Percentiles rank a stretch among this genome's conserved stretches.
phyloP scores from a whole-genome alignment of 306 rosid genomes.

The Myrica gale region DNA sequence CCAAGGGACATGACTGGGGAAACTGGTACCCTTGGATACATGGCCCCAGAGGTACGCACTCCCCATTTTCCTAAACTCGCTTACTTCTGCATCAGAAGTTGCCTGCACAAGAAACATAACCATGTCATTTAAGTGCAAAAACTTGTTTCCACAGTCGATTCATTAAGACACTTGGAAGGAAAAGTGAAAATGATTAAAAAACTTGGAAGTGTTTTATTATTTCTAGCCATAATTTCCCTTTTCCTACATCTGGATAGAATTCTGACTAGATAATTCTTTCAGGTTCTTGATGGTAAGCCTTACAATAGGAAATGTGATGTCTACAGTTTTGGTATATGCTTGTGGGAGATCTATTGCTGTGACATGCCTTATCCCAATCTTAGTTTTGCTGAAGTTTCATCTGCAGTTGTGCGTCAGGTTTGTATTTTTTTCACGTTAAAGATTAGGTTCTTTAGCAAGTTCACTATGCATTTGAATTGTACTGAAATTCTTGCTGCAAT shows the following conservation, averaged over 20 bases:
- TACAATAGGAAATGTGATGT: slow-evolving; percentile 89
- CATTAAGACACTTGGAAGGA: neutral
- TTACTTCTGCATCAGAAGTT: neutral
- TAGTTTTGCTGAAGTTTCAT: slow-evolving; percentile 68
- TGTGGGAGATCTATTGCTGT: slow-evolving; percentile 92
- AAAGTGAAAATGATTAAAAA: neutral
- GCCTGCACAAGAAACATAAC: neutral
- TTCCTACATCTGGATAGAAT: neutral
- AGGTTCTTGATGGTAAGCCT: slow-evolving; percentile 91
- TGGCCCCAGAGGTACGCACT: slow-evolving; percentile 84
- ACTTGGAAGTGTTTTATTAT: no score
- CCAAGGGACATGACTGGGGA: slow-evolving; percentile 91
- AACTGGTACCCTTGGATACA: slow-evolving; percentile 91
- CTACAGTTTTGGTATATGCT: slow-evolving; percentile 86
- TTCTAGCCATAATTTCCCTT: neutral
- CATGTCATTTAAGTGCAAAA: neutral
- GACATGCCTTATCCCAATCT: slow-evolving; percentile 86
- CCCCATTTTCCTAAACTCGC: neutral
- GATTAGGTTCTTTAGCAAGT: neutral
- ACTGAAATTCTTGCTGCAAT: neutral
- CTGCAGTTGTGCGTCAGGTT: slow-evolving; percentile 79
- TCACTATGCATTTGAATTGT: neutral
- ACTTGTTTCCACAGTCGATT: neutral
- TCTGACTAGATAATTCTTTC: slow-evolving; percentile 20
- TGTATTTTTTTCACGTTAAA: slow-evolving; percentile 11